Percentiles rank a stretch among this genome's conserved stretches.
Conservation (phyloP, 139 green algal species). For the Coccomyxa sp. region DNA sequence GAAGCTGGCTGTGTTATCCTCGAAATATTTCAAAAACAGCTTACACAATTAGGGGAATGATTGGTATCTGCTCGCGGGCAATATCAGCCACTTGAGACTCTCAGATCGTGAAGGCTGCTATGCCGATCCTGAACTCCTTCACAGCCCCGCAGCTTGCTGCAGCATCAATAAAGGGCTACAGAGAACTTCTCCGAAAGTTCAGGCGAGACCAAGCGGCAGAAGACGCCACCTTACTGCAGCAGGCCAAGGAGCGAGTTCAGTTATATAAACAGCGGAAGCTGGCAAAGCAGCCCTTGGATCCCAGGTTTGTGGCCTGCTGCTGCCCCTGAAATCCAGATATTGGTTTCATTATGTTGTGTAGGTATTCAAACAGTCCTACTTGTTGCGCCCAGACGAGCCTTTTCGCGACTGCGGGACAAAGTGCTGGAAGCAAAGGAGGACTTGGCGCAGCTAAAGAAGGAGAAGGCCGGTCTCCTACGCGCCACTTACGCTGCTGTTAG, state of each 20-base stretch:
- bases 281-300: neutral
- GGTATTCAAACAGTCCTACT: neutral
- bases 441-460: slow-evolving; percentile 19
- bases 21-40: no score
- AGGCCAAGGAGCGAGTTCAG: slow-evolving; percentile 31
- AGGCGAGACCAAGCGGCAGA: neutral
- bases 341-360: neutral
- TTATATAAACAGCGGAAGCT: slow-evolving; percentile 1
- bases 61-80: no score
- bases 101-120: neutral
- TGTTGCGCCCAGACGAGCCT: neutral
- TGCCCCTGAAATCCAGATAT: neutral
- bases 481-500: neutral
- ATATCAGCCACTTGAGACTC: no score
- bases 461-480: slow-evolving; percentile 14
- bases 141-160: neutral
- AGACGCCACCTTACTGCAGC: slow-evolving; percentile 1
- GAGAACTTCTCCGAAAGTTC: slow-evolving; percentile 20
- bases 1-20: no score
- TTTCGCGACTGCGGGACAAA: slow-evolving; percentile 5
- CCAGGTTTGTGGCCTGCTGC: neutral
- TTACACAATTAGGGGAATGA: no score
- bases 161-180: slow-evolving; percentile 10
- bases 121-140: neutral
- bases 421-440: slow-evolving; percentile 8